Evolutionary conservation across 2,329 filamentous ascomycete genomes (phyloP).

Genomic region (Venturia effusa): DNA sequence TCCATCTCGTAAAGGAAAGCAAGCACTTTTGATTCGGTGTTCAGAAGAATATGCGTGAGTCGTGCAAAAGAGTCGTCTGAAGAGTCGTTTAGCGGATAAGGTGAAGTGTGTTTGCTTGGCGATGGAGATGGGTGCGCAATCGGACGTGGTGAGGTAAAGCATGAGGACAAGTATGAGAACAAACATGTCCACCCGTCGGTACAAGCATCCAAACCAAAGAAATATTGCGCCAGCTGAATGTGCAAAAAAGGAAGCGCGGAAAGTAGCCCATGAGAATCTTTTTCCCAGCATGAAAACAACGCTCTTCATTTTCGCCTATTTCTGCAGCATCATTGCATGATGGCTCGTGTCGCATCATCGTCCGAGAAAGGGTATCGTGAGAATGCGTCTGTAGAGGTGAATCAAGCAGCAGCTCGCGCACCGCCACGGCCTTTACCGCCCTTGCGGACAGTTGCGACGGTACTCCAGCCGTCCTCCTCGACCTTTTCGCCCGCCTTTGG

Average conservation of each 20-base stretch:
- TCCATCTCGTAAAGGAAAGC: neutral
- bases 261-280: neutral
- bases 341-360: conserved; percentile 1
- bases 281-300: neutral
- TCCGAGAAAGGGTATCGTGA: conserved; percentile 5
- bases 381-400: neutral
- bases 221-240: neutral
- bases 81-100: neutral
- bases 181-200: neutral
- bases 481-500: conserved; percentile 29
- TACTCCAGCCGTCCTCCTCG: conserved; percentile 45
- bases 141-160: neutral
- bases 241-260: neutral
- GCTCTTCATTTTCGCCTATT: conserved; percentile 3
- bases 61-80: neutral
- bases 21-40: neutral
- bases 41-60: neutral
- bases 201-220: conserved; percentile 3
- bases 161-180: neutral
- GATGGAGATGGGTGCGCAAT: neutral
- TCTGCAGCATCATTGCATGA: neutral
- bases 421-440: conserved; percentile 10
- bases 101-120: neutral
- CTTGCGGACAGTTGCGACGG: conserved; percentile 24
- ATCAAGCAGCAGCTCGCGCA: conserved; percentile 4